Conservation (phyloP, 2,329 filamentous ascomycete species). For the Arthrobotrys pseudoclavata region DNA sequence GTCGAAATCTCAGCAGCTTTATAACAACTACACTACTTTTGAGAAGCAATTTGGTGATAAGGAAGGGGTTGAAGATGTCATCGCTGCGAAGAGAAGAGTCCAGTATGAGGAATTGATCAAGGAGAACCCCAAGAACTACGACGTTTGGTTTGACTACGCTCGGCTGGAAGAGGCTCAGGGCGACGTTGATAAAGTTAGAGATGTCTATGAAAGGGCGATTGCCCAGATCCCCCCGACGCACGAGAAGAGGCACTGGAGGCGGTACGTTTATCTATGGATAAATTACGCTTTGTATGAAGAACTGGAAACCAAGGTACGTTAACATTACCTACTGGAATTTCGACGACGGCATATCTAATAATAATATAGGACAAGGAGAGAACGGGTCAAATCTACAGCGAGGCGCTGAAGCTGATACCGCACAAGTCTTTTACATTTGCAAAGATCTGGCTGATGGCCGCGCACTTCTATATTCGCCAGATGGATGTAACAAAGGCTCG, state of each 20-base stretch:
- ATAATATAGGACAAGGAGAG: slow-evolving; percentile 74
- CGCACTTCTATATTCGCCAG: slow-evolving; percentile 92
- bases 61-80: slow-evolving; percentile 94
- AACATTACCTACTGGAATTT: neutral
- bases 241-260: slow-evolving; percentile 96
- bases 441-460: slow-evolving; percentile 94
- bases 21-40: slow-evolving; percentile 96
- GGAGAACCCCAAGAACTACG: slow-evolving; percentile 96
- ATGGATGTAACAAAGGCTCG: slow-evolving; percentile 81
- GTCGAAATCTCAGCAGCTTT: slow-evolving; percentile 84
- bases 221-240: slow-evolving; percentile 94
- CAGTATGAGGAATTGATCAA: slow-evolving; percentile 95
- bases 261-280: slow-evolving; percentile 98
- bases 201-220: slow-evolving; percentile 95
- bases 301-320: slow-evolving; percentile 76
- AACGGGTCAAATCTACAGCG: slow-evolving; percentile 89
- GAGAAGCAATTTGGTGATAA: slow-evolving; percentile 97
- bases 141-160: slow-evolving; percentile 96
- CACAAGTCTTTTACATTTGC: slow-evolving; percentile 98
- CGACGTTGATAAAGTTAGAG: slow-evolving; percentile 84
- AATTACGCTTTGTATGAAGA: slow-evolving; percentile 98
- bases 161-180: slow-evolving; percentile 88
- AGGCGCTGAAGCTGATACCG: slow-evolving; percentile 87
- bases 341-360: slow-evolving; percentile 42
- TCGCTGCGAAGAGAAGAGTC: slow-evolving; percentile 91